Evolutionary conservation across 345 rosid species (phyloP).

Genomic region (Rhizophora apiculata): DNA sequence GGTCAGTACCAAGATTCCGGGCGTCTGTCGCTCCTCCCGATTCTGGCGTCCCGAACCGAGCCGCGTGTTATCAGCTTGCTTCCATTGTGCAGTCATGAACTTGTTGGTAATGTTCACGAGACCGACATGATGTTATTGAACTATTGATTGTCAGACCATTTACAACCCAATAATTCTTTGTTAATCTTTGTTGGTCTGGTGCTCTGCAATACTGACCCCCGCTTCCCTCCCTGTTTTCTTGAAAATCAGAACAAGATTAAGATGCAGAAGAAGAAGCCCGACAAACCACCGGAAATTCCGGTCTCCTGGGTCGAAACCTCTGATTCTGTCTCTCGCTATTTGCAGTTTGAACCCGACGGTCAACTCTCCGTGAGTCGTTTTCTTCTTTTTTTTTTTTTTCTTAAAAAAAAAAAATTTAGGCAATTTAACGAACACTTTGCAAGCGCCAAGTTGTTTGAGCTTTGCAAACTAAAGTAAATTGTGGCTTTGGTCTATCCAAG

Average conservation of each 20-base stretch:
- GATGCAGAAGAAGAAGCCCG: conserved; percentile 24
- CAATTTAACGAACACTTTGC: conserved; percentile 22
- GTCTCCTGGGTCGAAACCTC: conserved; percentile 77
- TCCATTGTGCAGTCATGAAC: conserved; percentile 11
- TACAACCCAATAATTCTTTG: not conserved
- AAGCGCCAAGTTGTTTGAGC: conserved; percentile 1
- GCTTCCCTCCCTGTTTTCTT: not conserved
- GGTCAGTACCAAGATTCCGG: too few species aligned
- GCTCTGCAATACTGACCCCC: too few species aligned
- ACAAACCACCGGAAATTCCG: conserved; percentile 28
- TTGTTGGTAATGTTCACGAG: conserved; percentile 15
- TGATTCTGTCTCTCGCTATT: conserved; percentile 60
- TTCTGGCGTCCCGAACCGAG: not conserved
- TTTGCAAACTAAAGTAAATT: not conserved
- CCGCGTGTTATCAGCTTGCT: not conserved
- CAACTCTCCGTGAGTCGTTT: conserved; percentile 53
- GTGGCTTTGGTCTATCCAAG: not conserved
- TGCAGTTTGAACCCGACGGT: conserved; percentile 66
- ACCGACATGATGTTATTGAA: not conserved
- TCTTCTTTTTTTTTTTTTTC: not conserved
- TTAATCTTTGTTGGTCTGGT: not conserved
- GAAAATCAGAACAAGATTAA: conserved; percentile 10
- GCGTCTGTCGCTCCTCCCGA: not conserved
- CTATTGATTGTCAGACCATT: not conserved
- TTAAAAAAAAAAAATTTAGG: not conserved